Base-by-base conservation (phyloP, 495 filamentous ascomycete genomes). In the Hypoxylon trugodes region DNA sequence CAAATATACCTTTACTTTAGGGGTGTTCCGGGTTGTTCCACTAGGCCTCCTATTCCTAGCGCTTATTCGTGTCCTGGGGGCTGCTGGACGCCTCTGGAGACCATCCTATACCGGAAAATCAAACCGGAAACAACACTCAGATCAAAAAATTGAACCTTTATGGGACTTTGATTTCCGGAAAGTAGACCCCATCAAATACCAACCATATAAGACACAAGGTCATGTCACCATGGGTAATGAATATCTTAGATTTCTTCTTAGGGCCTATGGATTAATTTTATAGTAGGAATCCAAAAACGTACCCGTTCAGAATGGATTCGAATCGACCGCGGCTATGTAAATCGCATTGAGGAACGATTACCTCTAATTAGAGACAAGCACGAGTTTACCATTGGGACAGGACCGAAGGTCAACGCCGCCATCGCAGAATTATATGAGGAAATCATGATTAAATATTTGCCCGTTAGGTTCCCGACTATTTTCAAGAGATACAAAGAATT, bases 211-310 rank as follows among this genome's bases (percentile, higher is more conserved):
- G 36, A 61, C 55, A 6, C 55, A 56, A 41, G 56, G 56, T 3
- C 58, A 66, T 48, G 63, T 66, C 24, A 60, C 63, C 12, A 66
- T 66, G 63, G 63, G 63, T 57, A 57, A 10, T 15, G 21, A 10
- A 5, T 6, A 12, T 9, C 16, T 6, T 22, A 3, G 3, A 42
- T 5, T 18, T 12, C 12, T 8, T 12, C 16, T 13, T 6, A 16
- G 45, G 2, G 19, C 35, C 1, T 2, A 9, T n/a, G 3, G 1
- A 22, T 18, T 61, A 18, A 61, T 19, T 26, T 25, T 19, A 22
- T 33, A 37, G 4, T 16, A 66, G 62, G 62, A 13, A 66, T 66
- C 9, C 47, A 66, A 19, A 61, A 61, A 8, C 43, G 42, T n/a
- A 15, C 12, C 19, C 47, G 56, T 7, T 55, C 54, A n/a, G 62